Base-by-base conservation (phyloP, 192 early-diverging fungal genomes). In the Chytriomyces sp. region DNA sequence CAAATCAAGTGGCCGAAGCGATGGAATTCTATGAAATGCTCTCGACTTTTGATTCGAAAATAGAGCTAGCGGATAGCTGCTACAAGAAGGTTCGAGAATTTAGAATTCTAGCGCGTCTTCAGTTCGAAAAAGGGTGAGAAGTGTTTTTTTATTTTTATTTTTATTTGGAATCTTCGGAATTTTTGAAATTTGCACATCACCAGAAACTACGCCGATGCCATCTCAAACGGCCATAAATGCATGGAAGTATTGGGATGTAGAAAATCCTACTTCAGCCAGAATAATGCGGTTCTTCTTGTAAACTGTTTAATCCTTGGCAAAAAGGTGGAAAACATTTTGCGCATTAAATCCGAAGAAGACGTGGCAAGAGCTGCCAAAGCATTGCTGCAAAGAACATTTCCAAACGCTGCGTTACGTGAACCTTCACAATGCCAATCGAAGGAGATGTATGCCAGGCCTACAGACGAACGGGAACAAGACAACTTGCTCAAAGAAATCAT, bases 401-500 rank as follows among this genome's bases (percentile, higher is more conserved):
- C 66, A 46, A 67, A 67, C 23, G 66, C 66, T 28, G 66, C 35
- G 46, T 16, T 67, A 4, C 10, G 5, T 4, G 35, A 35, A 3
- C 46, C 66, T 11, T 13, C 53, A 57, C 13, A 13, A n/a, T 5
- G 53, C 2, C 53, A 57, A 20, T n/a, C 13, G 53, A 10, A 28
- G 10, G 10, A 11, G 6, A 67, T 11, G 10, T 67, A 67, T 46
- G 11, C 45, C 8, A 13, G 16, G 23, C 66, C 66, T 9, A 6
- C 13, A 45, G 46, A 13, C 45, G 66, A 67, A n/a, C 8, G 11
- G 11, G 66, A 67, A 44, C 66, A 67, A 67, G 66, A 67, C 44
- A 67, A 67, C 11, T 45, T 67, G 16, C 46, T 67, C 45, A 43
- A 67, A 46, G 66, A 67, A 67, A 67, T 67, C 20, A 67, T 67